Evolutionary conservation across 2,329 filamentous ascomycete species (phyloP), one percentile per base, ranked within the genome.

Genomic region (Bipolaris sorokiniana): DNA sequence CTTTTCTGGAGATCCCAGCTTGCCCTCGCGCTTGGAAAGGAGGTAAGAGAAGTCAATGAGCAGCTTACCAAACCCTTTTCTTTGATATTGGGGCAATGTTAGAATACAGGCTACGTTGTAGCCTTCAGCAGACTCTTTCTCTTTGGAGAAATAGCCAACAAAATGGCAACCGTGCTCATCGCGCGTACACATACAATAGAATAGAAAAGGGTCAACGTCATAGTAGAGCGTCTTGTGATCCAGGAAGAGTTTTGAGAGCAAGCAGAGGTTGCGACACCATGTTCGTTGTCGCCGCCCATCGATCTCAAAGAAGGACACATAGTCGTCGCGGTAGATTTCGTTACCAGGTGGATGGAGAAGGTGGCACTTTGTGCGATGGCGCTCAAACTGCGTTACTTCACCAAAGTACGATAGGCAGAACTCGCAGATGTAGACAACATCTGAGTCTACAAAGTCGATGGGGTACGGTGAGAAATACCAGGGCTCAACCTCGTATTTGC

Each of bases 381-480:
- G 87, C 48, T 85, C 83, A 69, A 98, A 99, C 4, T 91, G 88
- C 63, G 90, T 91, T 55, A 88, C 81, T 71, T 93, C 88, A 61
- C 89, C 92, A 71, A 91, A 97, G 78, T 99, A 99, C 64, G 86
- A 89, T 22, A 99, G 83, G 71, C 95, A 99, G 78, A 97, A 97
- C 76, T 99, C 96, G 84, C 96, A 97, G 68, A 99, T 94, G 79
- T 90, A 97, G 64, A 98, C 91, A 63, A 95, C 84, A 66, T 99
- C 95, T 66, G 90, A 90, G 66, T 95, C 90, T 20, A 89, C 89
- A 74, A 96, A 98, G 2, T 88, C 83, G 71, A 96, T 90, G 0
- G 95, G 95, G 70, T 99, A 99, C 0, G 95, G 95, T 5, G 92
- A 97, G 80, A 99, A 99, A 77, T 99, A 99, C 95, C 95, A 99